phyloP scores from a whole-genome alignment of 1,284 basidiomycete genomes.

The Pseudozyma pruni region DNA sequence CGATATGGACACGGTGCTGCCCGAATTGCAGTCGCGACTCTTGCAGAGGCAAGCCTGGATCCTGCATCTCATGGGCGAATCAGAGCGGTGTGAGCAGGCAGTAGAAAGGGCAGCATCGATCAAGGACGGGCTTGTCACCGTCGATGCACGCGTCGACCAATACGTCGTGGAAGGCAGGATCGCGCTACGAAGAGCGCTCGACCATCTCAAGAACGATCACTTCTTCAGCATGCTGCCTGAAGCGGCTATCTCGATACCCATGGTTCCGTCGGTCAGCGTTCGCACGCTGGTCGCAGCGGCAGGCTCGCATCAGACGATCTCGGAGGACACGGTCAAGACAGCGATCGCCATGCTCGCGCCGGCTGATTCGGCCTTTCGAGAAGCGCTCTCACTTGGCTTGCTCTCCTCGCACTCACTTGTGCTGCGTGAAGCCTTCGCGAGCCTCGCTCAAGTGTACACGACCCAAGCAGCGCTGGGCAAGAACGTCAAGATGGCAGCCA shows the following conservation, averaged over 20 bases:
- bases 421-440: constrained; percentile 44
- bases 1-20: constrained; percentile 33
- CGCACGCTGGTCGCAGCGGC: constrained; percentile 24
- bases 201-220: constrained; percentile 51
- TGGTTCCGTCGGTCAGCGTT: constrained; percentile 43
- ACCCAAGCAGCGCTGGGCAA: constrained; percentile 45
- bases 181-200: constrained; percentile 39
- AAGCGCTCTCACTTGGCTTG: constrained; percentile 37
- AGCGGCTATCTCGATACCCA: constrained; percentile 56
- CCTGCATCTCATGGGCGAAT: constrained; percentile 38
- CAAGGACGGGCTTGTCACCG: constrained; percentile 16
- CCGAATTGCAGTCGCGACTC: constrained; percentile 47
- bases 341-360: constrained; percentile 39
- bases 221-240: constrained; percentile 62
- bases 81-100: constrained; percentile 27
- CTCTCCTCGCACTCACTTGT: constrained; percentile 37
- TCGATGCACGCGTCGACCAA: constrained; percentile 35
- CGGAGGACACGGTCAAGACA: constrained; percentile 38
- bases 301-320: constrained; percentile 31
- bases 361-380: constrained; percentile 39
- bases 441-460: constrained; percentile 45
- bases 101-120: constrained; percentile 44
- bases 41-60: constrained; percentile 56
- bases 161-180: constrained; percentile 46
- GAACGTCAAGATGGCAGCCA: constrained; percentile 42